phyloP scores from a whole-genome alignment of 2,329 filamentous ascomycete genomes.

The Botrytis elliptica region DNA sequence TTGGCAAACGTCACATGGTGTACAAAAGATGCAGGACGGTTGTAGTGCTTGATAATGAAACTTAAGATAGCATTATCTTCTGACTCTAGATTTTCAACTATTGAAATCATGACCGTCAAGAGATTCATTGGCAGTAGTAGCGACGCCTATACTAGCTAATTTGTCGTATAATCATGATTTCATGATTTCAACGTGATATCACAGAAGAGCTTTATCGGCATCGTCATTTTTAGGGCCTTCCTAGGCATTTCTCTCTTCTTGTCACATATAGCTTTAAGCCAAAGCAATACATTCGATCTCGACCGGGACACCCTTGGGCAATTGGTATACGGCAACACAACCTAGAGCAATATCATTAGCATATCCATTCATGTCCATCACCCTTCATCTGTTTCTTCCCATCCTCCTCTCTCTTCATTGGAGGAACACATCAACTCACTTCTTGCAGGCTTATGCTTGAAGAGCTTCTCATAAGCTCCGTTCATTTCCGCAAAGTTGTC shows the following conservation, averaged over 20 bases:
- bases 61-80: not conserved
- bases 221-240: not conserved
- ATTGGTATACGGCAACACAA: conserved; percentile 85
- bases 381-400: not conserved
- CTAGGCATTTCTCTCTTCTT: not conserved
- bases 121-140: not conserved
- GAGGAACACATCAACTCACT: conserved; percentile 44
- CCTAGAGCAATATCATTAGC: conserved; percentile 11
- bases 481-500: conserved; percentile 61
- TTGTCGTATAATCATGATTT: not conserved
- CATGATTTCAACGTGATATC: not conserved
- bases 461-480: conserved; percentile 76
- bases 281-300: conserved; percentile 91
- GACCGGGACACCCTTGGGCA: conserved; percentile 83
- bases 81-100: not conserved
- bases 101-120: not conserved
- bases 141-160: not conserved
- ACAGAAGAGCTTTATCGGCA: not conserved
- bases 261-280: conserved; percentile 43
- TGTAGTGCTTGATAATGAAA: not conserved
- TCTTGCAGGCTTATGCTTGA: conserved; percentile 81
- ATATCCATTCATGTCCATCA: not conserved
- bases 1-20: not conserved
- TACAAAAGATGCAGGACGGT: not conserved
- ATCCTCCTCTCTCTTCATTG: not conserved